Conservation (phyloP, 73 alveolate genomes). For the Paramecium octaurelia region DNA sequence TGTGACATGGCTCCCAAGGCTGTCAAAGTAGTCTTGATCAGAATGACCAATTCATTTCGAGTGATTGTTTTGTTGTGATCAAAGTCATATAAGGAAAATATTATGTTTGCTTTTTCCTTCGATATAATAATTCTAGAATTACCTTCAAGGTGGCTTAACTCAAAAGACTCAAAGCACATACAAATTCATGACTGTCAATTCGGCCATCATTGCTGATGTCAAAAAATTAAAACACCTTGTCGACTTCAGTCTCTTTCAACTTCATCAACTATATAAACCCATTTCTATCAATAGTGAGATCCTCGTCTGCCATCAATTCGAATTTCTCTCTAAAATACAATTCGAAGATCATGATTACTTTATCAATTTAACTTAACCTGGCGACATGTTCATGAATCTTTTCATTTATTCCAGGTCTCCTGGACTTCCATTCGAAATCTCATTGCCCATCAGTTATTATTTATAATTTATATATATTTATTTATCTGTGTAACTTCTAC, state of each 20-base stretch:
- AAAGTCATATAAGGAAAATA: slow-evolving; percentile 87
- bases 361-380: slow-evolving; percentile 60
- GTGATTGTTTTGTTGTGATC: slow-evolving; percentile 88
- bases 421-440: slow-evolving; percentile 46
- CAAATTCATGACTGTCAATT: slow-evolving; percentile 56
- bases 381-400: slow-evolving; percentile 47
- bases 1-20: slow-evolving; percentile 77
- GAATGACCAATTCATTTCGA: slow-evolving; percentile 87
- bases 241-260: slow-evolving; percentile 47
- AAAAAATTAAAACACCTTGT: slow-evolving; percentile 48
- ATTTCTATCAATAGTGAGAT: slow-evolving; percentile 54
- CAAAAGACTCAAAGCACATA: slow-evolving; percentile 52
- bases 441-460: slow-evolving; percentile 54
- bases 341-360: not conserved
- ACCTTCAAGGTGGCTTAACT: slow-evolving; percentile 7
- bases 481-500: not conserved
- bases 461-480: not conserved
- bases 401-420: slow-evolving; percentile 59
- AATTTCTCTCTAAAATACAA: slow-evolving; percentile 52
- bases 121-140: not conserved
- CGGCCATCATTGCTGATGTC: slow-evolving; percentile 44
- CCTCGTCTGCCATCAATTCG: slow-evolving; percentile 65
- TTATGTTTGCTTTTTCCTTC: slow-evolving; percentile 72
- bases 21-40: slow-evolving; percentile 82
- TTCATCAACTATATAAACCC: slow-evolving; percentile 58